Percentiles rank a stretch among this genome's conserved stretches.
These are phyloP conservation scores for Pterula multifida DNA, from an alignment of 1,284 basidiomycete species.

Conservation along the genomic window DNA sequence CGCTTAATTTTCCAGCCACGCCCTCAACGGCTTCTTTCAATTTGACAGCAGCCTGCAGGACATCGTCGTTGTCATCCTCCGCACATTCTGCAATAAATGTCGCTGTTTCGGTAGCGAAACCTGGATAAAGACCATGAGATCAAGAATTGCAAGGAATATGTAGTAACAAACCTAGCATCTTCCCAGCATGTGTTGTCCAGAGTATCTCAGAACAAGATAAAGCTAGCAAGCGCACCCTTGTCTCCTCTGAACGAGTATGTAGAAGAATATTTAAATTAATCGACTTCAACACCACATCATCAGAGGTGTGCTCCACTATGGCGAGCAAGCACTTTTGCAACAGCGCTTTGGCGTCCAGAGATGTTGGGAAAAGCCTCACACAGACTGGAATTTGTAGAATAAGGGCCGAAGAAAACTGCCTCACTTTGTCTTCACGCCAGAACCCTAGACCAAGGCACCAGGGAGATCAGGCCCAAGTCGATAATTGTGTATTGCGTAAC, in stretches of 20 bases:
- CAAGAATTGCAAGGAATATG: background rate
- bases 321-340: slow-evolving; percentile 43
- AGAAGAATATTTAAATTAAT: slow-evolving; percentile 81
- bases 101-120: slow-evolving; percentile 63
- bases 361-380: slow-evolving; percentile 21
- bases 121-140: slow-evolving; percentile 20
- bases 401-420: slow-evolving; percentile 46
- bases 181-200: slow-evolving; percentile 71
- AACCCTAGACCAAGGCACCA: slow-evolving; percentile 38
- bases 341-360: slow-evolving; percentile 29
- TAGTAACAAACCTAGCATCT: slow-evolving; percentile 46
- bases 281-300: slow-evolving; percentile 62
- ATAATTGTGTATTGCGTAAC: slow-evolving; percentile 14
- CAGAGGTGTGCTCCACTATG: slow-evolving; percentile 30
- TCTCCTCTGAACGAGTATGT: slow-evolving; percentile 76
- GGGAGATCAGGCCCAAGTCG: background rate
- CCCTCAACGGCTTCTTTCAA: slow-evolving; percentile 59
- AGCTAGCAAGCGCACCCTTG: slow-evolving; percentile 54
- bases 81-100: slow-evolving; percentile 77
- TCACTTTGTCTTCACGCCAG: slow-evolving; percentile 78
- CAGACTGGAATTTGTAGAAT: slow-evolving; percentile 56
- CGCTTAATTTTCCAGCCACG: slow-evolving; percentile 54
- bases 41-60: slow-evolving; percentile 52
- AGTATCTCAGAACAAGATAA: slow-evolving; percentile 58
- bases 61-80: slow-evolving; percentile 73